Conservation (phyloP, 179 eudicot genomes). For the Sideroxylon spinosum region DNA sequence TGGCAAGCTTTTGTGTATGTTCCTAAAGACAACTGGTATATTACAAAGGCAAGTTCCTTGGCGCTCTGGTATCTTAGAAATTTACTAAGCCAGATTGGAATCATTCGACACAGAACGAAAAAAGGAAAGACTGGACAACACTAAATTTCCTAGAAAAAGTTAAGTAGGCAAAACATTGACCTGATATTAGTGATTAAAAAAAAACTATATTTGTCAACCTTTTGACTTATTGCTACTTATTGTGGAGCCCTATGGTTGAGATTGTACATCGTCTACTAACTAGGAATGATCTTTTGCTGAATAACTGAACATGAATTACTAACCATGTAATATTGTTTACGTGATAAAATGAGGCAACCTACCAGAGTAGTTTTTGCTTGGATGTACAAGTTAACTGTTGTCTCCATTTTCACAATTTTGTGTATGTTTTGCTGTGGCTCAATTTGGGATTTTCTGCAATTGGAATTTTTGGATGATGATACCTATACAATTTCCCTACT, state of each 20-base stretch:
- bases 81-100: neutral
- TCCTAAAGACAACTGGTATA: slow-evolving; percentile 88
- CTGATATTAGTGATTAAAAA: neutral
- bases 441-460: neutral
- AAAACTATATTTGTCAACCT: neutral
- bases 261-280: neutral
- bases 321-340: neutral
- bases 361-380: neutral
- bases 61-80: slow-evolving; percentile 11
- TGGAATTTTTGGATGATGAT: neutral
- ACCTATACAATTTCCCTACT: neutral
- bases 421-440: neutral
- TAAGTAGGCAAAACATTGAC: neutral
- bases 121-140: neutral
- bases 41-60: slow-evolving; percentile 70
- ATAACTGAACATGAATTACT: neutral
- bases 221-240: neutral
- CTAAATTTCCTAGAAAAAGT: neutral
- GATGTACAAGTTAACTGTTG: neutral
- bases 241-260: neutral
- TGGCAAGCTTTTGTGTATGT: slow-evolving; percentile 97
- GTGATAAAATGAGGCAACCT: neutral
- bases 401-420: neutral
- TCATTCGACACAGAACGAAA: neutral
- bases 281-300: neutral